These are phyloP conservation scores for Baudoinia panamericana DNA, from an alignment of 495 filamentous ascomycete genomes.

Conservation along the genomic window DNA sequence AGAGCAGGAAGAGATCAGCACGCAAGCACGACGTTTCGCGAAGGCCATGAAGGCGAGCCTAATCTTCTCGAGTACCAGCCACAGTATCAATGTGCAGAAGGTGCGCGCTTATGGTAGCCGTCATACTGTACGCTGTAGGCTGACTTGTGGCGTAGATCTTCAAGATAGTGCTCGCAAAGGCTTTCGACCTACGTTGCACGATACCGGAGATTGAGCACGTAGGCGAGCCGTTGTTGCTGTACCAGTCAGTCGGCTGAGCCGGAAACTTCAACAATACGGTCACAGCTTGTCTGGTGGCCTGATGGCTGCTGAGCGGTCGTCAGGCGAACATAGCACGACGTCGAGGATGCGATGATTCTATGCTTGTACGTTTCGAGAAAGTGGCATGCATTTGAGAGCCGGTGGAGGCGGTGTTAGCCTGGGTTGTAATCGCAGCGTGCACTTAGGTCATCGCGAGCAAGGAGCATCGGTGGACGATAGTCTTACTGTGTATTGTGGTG, in stretches of 20 bases:
- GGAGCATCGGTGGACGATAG: no score
- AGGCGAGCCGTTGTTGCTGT: constrained; percentile 89
- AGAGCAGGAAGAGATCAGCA: constrained; percentile 95
- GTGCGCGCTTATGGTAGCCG: constrained; percentile 33
- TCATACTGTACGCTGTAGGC: neutral
- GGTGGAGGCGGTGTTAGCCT: no score
- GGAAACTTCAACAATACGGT: no score
- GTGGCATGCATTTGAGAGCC: no score
- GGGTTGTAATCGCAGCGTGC: no score
- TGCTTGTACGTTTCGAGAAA: constrained; percentile 8
- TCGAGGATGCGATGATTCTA: constrained; percentile 1
- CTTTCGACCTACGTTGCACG: constrained; percentile 96
- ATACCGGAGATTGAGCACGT: constrained; percentile 97
- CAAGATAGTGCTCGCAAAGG: constrained; percentile 97
- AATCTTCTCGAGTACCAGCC: constrained; percentile 96
- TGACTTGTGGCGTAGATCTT: constrained; percentile 96
- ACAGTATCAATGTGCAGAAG: constrained; percentile 99
- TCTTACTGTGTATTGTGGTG: no score
- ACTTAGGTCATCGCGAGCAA: no score
- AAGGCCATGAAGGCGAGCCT: constrained; percentile 95
- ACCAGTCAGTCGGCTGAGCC: constrained; percentile 31
- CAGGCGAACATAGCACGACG: neutral
- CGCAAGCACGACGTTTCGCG: constrained; percentile 91
- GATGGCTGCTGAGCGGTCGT: no score
- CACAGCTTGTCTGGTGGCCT: no score